Evolutionary conservation across 345 rosid genomes (phyloP), one percentile per base, ranked within the genome.

Genomic region (Acer saccharum): DNA sequence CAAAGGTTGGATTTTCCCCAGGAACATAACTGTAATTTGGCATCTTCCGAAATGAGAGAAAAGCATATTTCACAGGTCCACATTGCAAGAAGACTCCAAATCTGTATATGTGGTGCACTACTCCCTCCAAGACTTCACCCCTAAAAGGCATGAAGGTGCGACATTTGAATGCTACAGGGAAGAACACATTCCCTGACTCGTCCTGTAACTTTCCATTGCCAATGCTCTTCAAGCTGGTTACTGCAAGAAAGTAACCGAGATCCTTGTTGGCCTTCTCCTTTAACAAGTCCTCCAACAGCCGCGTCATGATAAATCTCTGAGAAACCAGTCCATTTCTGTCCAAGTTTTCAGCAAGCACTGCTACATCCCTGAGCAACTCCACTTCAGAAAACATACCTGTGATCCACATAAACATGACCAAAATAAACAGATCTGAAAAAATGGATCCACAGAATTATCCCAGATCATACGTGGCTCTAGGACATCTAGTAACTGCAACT

Each of bases 121-220:
- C 80, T 72, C 88, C 86, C 23, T 80, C 82, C 78, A 82, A 25
- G 10, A 73, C 50, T 70, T 85, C 86, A 72, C 85, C 88, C 18
- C 6, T 18, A 2, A 39, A 1, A 16, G 84, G 82, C 65, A 72
- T 66, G 77, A 85, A 82, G 48, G 81, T 78, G 55, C 84, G 82
- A 57, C 88, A 82, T 2, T 55, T 18, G 62, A 78, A 78, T 65
- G 14, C 61, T 63, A 80, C 75, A 16, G 46, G 32, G 70, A 78
- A 54, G 55, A 43, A 46, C 14, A 41, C 35, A n/a, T 29, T 35
- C 55, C 78, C 72, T 2, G 71, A 44, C 69, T 79, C 72, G 35
- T 68, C 69, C 57, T 32, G 5, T 11, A 21, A 23, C 11, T 62
- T 9, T 10, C 65, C 39, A 72, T 64, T 82, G 63, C 61, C 64